These are phyloP conservation scores for Pyropia yezoensis DNA, from an alignment of 23 red algal genomes.

Conservation along the genomic window DNA sequence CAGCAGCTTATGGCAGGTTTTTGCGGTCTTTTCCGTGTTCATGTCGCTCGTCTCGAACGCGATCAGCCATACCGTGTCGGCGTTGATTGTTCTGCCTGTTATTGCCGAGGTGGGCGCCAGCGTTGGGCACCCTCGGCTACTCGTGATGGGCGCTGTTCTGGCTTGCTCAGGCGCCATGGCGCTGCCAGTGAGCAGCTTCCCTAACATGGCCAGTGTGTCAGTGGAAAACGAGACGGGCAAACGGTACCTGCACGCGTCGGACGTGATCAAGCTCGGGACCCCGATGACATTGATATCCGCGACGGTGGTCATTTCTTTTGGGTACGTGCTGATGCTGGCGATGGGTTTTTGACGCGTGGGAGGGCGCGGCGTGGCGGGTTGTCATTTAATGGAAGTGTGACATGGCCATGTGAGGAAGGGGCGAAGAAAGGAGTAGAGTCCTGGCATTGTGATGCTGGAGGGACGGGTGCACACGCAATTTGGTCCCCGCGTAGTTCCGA, in stretches of 20 bases:
- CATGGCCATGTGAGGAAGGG: no score
- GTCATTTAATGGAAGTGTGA: no score
- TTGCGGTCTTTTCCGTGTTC: constrained; percentile 55
- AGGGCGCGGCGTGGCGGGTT: no score
- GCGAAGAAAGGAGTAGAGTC: no score
- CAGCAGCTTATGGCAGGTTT: constrained; percentile 39
- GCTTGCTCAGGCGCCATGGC: constrained; percentile 96
- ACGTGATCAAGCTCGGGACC: constrained; percentile 54
- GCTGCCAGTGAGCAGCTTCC: constrained; percentile 70
- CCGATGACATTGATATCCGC: constrained; percentile 57
- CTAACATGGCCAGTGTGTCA: constrained; percentile 79
- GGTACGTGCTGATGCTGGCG: constrained; percentile 21
- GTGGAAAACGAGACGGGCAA: constrained; percentile 73
- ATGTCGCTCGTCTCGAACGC: constrained; percentile 58
- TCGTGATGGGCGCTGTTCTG: constrained; percentile 84
- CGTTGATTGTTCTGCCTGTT: constrained; percentile 81
- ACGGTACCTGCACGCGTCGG: constrained; percentile 48
- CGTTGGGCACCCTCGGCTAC: constrained; percentile 71
- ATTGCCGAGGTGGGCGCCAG: constrained; percentile 72
- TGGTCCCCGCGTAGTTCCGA: no score
- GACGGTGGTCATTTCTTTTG: constrained; percentile 24
- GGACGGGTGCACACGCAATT: no score
- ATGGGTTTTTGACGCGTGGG: constrained; percentile 6
- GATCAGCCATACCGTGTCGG: constrained; percentile 89
- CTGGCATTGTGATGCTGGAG: no score